Percentiles rank a stretch among this genome's conserved stretches.
These are phyloP conservation scores for Rubroboletus satanas DNA, from an alignment of 768 basidiomycete genomes.

Conservation along the genomic window DNA sequence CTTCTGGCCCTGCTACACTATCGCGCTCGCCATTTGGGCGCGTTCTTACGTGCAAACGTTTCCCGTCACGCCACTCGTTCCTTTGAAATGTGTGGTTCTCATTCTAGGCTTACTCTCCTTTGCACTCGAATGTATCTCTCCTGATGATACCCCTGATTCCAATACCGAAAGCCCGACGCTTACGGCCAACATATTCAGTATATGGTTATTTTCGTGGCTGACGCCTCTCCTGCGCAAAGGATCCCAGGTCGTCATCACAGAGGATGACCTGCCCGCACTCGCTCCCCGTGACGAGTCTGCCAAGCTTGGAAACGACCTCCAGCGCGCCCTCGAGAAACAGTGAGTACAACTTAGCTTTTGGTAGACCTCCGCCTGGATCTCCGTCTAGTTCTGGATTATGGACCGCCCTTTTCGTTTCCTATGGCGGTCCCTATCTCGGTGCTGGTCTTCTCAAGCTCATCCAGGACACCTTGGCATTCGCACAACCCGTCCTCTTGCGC, in stretches of 20 bases:
- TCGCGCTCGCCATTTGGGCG: slow-evolving; percentile 50
- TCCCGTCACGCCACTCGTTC: slow-evolving; percentile 35
- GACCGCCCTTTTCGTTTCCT: slow-evolving; percentile 70
- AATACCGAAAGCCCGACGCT: slow-evolving; percentile 62
- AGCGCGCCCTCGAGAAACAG: slow-evolving; percentile 61
- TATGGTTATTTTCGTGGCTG: slow-evolving; percentile 86
- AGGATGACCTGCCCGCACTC: slow-evolving; percentile 81
- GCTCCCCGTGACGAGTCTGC: slow-evolving; percentile 64
- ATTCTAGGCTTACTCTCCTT: slow-evolving; percentile 53
- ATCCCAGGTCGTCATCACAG: slow-evolving; percentile 62
- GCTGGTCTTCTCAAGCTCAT: slow-evolving; percentile 66
- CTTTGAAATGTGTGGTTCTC: slow-evolving; percentile 42
- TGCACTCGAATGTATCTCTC: slow-evolving; percentile 64
- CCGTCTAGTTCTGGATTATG: slow-evolving; percentile 57
- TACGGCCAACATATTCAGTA: slow-evolving; percentile 77
- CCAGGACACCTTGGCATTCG: slow-evolving; percentile 78
- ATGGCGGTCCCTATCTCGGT: slow-evolving; percentile 68
- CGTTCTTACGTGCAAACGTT: slow-evolving; percentile 48
- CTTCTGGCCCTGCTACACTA: slow-evolving; percentile 74
- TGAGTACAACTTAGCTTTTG: slow-evolving; percentile 32
- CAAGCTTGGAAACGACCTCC: slow-evolving; percentile 59
- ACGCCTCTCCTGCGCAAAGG: slow-evolving; percentile 75
- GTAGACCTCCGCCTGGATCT: background rate
- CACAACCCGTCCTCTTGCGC: slow-evolving; percentile 84
- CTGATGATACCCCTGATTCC: slow-evolving; percentile 46